Conservation (phyloP, 768 basidiomycete species). For the Dictyophora rubrovolvata region DNA sequence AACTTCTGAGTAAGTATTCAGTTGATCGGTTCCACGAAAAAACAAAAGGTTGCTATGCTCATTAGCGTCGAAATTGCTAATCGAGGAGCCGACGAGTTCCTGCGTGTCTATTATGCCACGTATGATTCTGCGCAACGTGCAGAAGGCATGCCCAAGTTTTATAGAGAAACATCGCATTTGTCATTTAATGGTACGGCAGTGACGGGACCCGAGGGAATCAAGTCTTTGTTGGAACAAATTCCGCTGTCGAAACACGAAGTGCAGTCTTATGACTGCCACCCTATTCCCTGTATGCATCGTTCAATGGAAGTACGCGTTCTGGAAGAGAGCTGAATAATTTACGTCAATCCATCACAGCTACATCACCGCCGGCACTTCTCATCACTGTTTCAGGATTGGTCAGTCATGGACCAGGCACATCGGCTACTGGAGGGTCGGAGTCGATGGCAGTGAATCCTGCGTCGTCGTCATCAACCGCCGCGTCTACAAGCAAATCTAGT, state of each 20-base stretch:
- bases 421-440: not conserved
- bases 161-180: slow-evolving; percentile 63
- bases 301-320: not conserved
- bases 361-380: slow-evolving; percentile 67
- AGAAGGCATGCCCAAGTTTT: slow-evolving; percentile 71
- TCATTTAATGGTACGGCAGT: slow-evolving; percentile 82
- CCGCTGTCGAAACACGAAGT: slow-evolving; percentile 76
- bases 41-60: not conserved
- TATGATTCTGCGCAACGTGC: slow-evolving; percentile 75
- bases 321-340: not conserved
- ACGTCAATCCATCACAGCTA: slow-evolving; percentile 34
- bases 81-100: slow-evolving; percentile 74
- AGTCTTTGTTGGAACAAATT: slow-evolving; percentile 58
- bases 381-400: slow-evolving; percentile 77
- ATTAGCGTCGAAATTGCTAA: slow-evolving; percentile 75
- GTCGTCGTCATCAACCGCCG: slow-evolving; percentile 23
- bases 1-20: not conserved
- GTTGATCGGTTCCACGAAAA: not conserved
- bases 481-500: slow-evolving; percentile 23
- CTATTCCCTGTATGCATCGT: slow-evolving; percentile 57
- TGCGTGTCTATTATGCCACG: slow-evolving; percentile 69
- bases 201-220: slow-evolving; percentile 60
- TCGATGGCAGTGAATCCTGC: not conserved
- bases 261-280: slow-evolving; percentile 83
- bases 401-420: slow-evolving; percentile 12